Evolutionary conservation across 495 filamentous ascomycete genomes (phyloP), one percentile per base, ranked within the genome.

Genomic region (Lindgomyces ingoldianus): DNA sequence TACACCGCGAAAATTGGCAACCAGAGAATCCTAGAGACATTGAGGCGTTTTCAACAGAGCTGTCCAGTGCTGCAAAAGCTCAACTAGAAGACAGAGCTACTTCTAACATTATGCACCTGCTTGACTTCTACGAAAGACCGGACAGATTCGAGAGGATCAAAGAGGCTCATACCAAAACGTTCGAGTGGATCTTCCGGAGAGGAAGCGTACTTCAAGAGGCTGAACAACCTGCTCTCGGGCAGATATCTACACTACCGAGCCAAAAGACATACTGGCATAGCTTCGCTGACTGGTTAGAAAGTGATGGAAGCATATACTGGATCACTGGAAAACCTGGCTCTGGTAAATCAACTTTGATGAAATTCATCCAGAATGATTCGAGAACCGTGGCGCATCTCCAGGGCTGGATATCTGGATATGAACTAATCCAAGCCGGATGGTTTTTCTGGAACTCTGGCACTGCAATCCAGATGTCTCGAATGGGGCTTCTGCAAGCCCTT

Each of bases 391-490:
- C 39, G 10, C 47, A 41, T 11, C 30, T 67, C 4, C 30, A 61
- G 33, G 41, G 33, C 19, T 67, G 64, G 64, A 61, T 57, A 14
- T 50, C 44, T 4, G 19, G 27, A 21, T 29, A 41, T 9, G 49
- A 48, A 12, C 29, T 36, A 2, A 51, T 67, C 29, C 33, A 36
- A 14, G 41, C 57, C 9, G 64, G 49, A 18, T 67, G 53, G 30
- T 67, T 67, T 51, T 60, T 67, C 29, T 67, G 64, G 64, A 57
- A 49, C 22, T 61, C 36, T 6, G 64, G 64, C 11, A 47, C 41
- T 19, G 57, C 50, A 16, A 18, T 61, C 4, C 64, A 67, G 26
- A 51, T 42, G 19, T 56, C 64, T 0, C 14, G n/a, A 3, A 14
- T 27, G 9, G 64, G 64, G 10, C 57, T 67, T 1, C 27, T 67